Base-by-base conservation (phyloP, 2,329 filamentous ascomycete genomes). In the Verticillium zaregamsianum region DNA sequence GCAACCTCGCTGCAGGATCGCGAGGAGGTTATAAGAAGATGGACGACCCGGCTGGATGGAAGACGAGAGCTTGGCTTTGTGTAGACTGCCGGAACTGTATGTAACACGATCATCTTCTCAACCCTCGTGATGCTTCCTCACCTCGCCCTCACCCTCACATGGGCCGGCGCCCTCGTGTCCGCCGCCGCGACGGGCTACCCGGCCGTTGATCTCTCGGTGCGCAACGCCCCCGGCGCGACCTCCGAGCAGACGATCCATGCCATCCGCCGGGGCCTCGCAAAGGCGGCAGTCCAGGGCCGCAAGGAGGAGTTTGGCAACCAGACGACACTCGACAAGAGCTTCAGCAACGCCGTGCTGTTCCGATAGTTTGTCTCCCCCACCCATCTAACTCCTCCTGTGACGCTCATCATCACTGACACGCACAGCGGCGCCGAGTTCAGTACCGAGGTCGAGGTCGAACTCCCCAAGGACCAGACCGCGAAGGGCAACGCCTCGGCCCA, bases 261-360 rank as follows among this genome's bases (percentile, higher is more conserved):
- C 12, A 54, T 64, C 15, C 58, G 58, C 3, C 61, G 61, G 28
- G 20, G 52, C 9, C 61, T 64, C n/a, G 33, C 52, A 14, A 57
- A 60, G 15, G 61, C 61, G 1, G 39, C 55, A 11, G n/a, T 62
- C 4, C 17, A 63, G 6, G 45, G 62, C 5, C 23, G 61, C 14
- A n/a, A 60, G 7, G 28, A 37, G 5, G 58, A 62, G 17, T 62
- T 60, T 55, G 59, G 55, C 33, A 75, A 73, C 57, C 72, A 68
- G 57, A 72, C 70, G 0, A 67, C 67, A 14, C 65, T 81, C n/a
- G 73, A 77, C 61, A 73, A 70, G 57, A 77, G 74, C 61, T 80
- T 76, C 74, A 68, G 73, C 52, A 73, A 71, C n/a, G 75, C 76
- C 0, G 69, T 70, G 0, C 66, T 81, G 12, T 73, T 78, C 57